These are phyloP conservation scores for Cladosporium sp. DNA, from an alignment of 2,329 filamentous ascomycete genomes.

Conservation along the genomic window DNA sequence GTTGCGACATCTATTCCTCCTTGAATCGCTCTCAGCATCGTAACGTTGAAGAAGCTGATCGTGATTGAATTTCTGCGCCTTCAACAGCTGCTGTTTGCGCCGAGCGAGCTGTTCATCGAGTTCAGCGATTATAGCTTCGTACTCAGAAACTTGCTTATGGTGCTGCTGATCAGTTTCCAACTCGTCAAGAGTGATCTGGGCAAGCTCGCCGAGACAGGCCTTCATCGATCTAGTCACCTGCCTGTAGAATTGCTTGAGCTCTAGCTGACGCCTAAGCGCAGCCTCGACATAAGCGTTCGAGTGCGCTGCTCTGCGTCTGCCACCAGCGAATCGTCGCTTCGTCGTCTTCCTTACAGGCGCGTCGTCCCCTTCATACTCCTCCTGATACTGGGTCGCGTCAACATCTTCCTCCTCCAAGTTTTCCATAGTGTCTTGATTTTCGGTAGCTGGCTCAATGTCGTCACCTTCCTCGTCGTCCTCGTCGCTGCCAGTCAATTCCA, in stretches of 20 bases:
- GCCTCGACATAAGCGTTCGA: constrained; percentile 43
- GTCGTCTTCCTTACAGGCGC: constrained; percentile 17
- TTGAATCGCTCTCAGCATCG: constrained; percentile 35
- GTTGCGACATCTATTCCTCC: constrained; percentile 29
- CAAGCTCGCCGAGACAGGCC: constrained; percentile 61
- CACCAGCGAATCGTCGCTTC: constrained; percentile 19
- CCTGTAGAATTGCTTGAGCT: constrained; percentile 63
- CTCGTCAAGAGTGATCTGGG: constrained; percentile 55
- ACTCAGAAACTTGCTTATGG: constrained; percentile 53
- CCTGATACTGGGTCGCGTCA: constrained; percentile 1
- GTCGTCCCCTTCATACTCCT: constrained; percentile 16
- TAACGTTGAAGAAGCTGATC: constrained; percentile 34
- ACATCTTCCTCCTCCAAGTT: constrained; percentile 12
- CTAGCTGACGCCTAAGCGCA: constrained; percentile 55
- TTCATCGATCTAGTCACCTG: constrained; percentile 60
- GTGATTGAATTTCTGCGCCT: constrained; percentile 34
- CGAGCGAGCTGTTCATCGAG: constrained; percentile 47
- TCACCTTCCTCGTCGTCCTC: constrained; percentile 21
- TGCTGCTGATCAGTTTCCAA: constrained; percentile 52
- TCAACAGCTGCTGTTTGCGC: constrained; percentile 36
- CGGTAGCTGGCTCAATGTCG: constrained; percentile 18
- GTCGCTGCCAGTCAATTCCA: constrained; percentile 15
- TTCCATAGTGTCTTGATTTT: constrained; percentile 8
- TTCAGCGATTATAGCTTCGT: constrained; percentile 47
- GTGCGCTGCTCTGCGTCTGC: constrained; percentile 46